These are phyloP conservation scores for Aspergillus sp. DNA, from an alignment of 2,329 filamentous ascomycete genomes.

Conservation along the genomic window DNA sequence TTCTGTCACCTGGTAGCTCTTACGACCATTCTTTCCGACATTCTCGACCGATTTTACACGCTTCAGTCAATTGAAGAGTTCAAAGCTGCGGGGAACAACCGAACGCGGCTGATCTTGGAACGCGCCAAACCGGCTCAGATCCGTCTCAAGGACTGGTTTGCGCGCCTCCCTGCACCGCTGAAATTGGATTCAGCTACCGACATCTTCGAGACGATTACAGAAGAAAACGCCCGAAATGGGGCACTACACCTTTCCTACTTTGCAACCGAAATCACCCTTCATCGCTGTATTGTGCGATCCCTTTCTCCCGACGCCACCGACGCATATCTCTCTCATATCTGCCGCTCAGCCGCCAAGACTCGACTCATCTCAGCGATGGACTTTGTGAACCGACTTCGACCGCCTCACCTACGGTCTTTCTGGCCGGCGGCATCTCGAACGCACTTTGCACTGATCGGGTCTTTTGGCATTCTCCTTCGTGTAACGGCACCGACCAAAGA, in stretches of 20 bases:
- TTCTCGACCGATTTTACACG: conserved; percentile 55
- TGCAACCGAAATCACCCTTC: conserved; percentile 88
- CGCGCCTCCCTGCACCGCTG: conserved; percentile 47
- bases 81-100: conserved; percentile 40
- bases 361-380: conserved; percentile 95
- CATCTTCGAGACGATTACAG: conserved; percentile 43
- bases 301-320: conserved; percentile 62
- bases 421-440: conserved; percentile 61
- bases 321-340: conserved; percentile 85
- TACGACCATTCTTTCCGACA: conserved; percentile 53
- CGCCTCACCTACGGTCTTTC: conserved; percentile 82
- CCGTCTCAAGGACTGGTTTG: conserved; percentile 54
- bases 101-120: conserved; percentile 53
- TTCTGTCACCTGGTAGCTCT: conserved; percentile 55
- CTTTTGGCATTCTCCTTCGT: conserved; percentile 86
- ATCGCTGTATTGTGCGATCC: conserved; percentile 85
- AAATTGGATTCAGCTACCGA: conserved; percentile 52
- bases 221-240: conserved; percentile 51
- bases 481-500: conserved; percentile 83
- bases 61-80: conserved; percentile 49
- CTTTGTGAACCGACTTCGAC: conserved; percentile 89
- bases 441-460: conserved; percentile 93
- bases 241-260: conserved; percentile 92
- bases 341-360: conserved; percentile 89
- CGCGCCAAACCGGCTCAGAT: conserved; percentile 56